Evolutionary conservation across 257 asterid genomes (phyloP).

Genomic region (Leptodermis oblonga): DNA sequence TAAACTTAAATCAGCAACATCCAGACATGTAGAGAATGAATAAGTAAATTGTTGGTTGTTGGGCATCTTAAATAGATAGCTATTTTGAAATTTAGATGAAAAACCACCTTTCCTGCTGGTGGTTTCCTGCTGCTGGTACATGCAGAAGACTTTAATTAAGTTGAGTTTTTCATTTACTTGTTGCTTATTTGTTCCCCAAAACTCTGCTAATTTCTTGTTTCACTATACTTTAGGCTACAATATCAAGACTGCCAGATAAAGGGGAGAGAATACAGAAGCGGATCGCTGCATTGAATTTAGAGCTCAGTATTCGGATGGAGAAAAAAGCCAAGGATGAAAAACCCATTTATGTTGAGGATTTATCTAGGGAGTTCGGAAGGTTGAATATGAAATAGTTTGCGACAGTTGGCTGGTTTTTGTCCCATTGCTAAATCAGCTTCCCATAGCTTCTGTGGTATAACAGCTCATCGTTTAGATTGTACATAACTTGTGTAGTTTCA

Average conservation of each 20-base stretch:
- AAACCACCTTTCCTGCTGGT: neutral
- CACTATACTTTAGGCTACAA: constrained; percentile 34
- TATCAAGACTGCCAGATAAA: constrained; percentile 64
- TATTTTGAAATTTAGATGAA: neutral
- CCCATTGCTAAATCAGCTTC: neutral
- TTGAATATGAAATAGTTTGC: constrained; percentile 12
- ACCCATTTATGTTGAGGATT: constrained; percentile 32
- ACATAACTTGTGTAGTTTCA: neutral
- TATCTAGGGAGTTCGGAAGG: constrained; percentile 23
- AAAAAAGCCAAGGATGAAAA: constrained; percentile 27
- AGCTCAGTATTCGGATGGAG: constrained; percentile 39
- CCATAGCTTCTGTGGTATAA: neutral
- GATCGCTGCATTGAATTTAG: constrained; percentile 44
- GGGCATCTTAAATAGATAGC: neutral
- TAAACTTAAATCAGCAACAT: too few relatives aligned
- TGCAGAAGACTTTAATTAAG: neutral
- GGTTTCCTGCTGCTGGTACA: neutral
- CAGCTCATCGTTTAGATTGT: neutral
- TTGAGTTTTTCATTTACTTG: neutral
- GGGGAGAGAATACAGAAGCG: constrained; percentile 64
- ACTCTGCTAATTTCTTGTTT: neutral
- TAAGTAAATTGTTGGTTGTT: neutral
- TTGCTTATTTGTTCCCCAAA: neutral
- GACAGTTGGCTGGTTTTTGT: neutral
- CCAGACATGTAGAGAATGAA: too few relatives aligned